Conservation (phyloP, 768 basidiomycete genomes). For the Pilatotrama ljubarskyi region DNA sequence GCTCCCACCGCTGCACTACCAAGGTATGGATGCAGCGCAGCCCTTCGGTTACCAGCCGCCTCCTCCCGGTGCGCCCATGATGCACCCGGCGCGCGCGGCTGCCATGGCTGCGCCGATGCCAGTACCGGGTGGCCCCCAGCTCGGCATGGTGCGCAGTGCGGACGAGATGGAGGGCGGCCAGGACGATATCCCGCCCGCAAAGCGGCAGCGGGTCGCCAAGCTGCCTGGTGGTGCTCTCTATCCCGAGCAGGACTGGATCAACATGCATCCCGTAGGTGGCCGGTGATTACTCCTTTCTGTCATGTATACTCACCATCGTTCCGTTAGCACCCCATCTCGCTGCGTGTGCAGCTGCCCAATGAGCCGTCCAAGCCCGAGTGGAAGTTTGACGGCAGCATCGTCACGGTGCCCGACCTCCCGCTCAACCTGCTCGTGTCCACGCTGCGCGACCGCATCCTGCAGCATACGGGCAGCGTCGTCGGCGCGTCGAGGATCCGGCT, state of each 20-base stretch:
- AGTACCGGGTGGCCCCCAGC: slow-evolving; percentile 43
- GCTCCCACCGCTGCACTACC: slow-evolving; percentile 84
- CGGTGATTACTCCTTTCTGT: slow-evolving; percentile 2
- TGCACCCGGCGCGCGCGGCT: slow-evolving; percentile 27
- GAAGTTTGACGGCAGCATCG: slow-evolving; percentile 82
- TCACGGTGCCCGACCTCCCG: slow-evolving; percentile 80
- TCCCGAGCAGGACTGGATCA: slow-evolving; percentile 87
- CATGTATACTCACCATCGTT: not conserved
- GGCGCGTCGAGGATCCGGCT: slow-evolving; percentile 80
- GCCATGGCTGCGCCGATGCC: slow-evolving; percentile 55
- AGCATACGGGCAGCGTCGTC: slow-evolving; percentile 74
- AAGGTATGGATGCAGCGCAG: slow-evolving; percentile 72
- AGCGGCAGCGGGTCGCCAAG: slow-evolving; percentile 85
- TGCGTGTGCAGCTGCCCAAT: slow-evolving; percentile 80
- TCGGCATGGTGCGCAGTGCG: slow-evolving; percentile 74
- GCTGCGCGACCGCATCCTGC: slow-evolving; percentile 84
- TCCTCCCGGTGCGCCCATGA: slow-evolving; percentile 36
- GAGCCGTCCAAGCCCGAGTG: slow-evolving; percentile 87
- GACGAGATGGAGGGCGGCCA: slow-evolving; percentile 75
- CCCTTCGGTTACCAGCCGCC: slow-evolving; percentile 81
- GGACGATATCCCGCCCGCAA: slow-evolving; percentile 77
- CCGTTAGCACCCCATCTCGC: slow-evolving; percentile 76
- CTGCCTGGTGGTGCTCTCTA: slow-evolving; percentile 82
- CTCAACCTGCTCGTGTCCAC: slow-evolving; percentile 85
- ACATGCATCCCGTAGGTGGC: slow-evolving; percentile 74